A percentile compares a stretch with the other conserved stretches of the same genome.
These are phyloP conservation scores for Nepenthes mirabilis DNA, from an alignment of 148 eudicot species.

Conservation along the genomic window DNA sequence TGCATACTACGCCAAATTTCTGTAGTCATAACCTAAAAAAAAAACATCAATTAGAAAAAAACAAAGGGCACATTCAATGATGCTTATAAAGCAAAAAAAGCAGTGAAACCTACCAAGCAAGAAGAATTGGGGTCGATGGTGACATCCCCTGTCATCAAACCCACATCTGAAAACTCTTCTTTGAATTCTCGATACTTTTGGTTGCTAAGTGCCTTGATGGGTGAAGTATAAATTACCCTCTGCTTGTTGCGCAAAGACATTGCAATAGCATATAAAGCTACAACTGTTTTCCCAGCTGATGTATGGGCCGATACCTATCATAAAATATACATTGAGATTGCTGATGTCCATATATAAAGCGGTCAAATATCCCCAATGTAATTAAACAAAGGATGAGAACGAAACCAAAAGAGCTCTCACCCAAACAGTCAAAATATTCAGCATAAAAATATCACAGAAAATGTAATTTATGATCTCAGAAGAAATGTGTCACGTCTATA, in stretches of 20 bases:
- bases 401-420: background rate
- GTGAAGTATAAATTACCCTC: constrained; percentile 90
- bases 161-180: constrained; percentile 97
- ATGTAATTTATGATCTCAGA: background rate
- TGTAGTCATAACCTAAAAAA: constrained; percentile 87
- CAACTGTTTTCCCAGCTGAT: constrained; percentile 98
- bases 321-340: background rate
- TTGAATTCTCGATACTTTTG: constrained; percentile 96
- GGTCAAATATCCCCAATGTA: background rate
- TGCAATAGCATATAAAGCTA: constrained; percentile 89
- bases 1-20: constrained; percentile 99
- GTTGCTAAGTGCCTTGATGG: constrained; percentile 96
- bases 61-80: background rate
- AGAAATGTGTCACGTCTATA: background rate
- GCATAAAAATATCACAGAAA: no score
- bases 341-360: background rate
- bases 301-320: constrained; percentile 94
- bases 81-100: constrained; percentile 2
- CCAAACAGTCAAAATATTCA: background rate
- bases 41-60: constrained; percentile 2
- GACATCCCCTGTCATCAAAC: constrained; percentile 99
- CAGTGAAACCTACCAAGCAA: constrained; percentile 59
- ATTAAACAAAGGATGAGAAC: no score
- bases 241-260: constrained; percentile 89
- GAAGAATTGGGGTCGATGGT: constrained; percentile 97